Conservation (phyloP, 2,329 filamentous ascomycete genomes). For the Fusarium sp. region DNA sequence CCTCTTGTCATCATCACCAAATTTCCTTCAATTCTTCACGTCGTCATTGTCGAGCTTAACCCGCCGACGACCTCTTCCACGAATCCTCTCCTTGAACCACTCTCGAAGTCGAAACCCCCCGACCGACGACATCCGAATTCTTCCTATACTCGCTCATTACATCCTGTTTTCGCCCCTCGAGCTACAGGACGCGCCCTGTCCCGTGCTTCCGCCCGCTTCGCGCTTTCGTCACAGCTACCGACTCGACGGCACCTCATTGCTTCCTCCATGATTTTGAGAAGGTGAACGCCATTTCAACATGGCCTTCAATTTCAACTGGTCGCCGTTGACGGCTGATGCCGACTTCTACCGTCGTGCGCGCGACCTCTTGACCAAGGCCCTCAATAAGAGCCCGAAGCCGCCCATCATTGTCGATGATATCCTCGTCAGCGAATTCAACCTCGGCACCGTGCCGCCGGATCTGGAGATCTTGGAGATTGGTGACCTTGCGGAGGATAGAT, state of each 20-base stretch:
- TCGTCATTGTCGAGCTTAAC: slow-evolving; percentile 13
- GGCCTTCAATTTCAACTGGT: slow-evolving; percentile 99
- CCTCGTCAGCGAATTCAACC: slow-evolving; percentile 96
- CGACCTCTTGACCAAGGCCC: slow-evolving; percentile 92
- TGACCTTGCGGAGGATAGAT: slow-evolving; percentile 95
- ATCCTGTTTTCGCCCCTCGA: slow-evolving; percentile 26
- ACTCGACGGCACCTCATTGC: slow-evolving; percentile 45
- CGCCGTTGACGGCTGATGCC: slow-evolving; percentile 95
- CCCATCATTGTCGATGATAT: slow-evolving; percentile 99
- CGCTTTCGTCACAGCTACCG: slow-evolving; percentile 39
- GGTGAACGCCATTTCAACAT: slow-evolving; percentile 73
- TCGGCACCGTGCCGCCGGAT: slow-evolving; percentile 94
- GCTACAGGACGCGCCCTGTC: slow-evolving; percentile 35
- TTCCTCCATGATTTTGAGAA: slow-evolving; percentile 55
- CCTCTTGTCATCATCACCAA: slow-evolving; percentile 27
- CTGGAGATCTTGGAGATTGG: slow-evolving; percentile 98
- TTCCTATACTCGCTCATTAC: slow-evolving; percentile 27
- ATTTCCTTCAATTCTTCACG: slow-evolving; percentile 16
- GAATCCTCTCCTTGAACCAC: slow-evolving; percentile 3
- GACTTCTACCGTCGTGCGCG: slow-evolving; percentile 90
- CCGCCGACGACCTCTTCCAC: slow-evolving; percentile 9
- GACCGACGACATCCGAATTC: slow-evolving; percentile 27
- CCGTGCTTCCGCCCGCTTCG: slow-evolving; percentile 26
- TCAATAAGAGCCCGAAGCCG: slow-evolving; percentile 98
- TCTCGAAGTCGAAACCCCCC: slow-evolving; percentile 23